Conservation (phyloP, 2,329 filamentous ascomycete genomes). For the Orbilia blumenaviensis region DNA sequence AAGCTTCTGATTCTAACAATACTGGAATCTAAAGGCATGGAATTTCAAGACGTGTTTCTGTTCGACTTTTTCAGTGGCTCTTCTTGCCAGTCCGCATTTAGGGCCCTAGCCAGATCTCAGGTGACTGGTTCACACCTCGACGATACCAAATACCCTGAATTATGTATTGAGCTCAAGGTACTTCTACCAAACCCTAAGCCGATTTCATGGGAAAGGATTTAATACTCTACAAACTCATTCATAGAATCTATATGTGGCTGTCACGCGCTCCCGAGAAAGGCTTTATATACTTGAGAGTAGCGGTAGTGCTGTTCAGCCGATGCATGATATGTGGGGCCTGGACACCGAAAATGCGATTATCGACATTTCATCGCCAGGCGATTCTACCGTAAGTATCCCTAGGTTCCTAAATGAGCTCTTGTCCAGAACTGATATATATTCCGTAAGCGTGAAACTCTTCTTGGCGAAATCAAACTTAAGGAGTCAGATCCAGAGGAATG, state of each 20-base stretch:
- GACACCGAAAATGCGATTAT: not conserved
- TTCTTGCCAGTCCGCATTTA: conserved; percentile 3
- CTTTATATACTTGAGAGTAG: conserved; percentile 20
- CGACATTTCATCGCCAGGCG: not conserved
- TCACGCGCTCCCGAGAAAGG: conserved; percentile 21
- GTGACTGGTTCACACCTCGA: not conserved
- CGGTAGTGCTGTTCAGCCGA: not conserved
- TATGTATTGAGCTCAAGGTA: conserved; percentile 27
- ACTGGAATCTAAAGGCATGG: conserved; percentile 60
- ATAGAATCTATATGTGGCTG: conserved; percentile 35
- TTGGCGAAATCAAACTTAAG: conserved; percentile 2
- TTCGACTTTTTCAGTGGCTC: conserved; percentile 58
- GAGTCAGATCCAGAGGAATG: conserved; percentile 8
- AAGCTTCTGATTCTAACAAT: conserved; percentile 59
- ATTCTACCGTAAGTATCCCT: conserved; percentile 5
- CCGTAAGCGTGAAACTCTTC: not conserved
- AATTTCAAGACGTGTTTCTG: conserved; percentile 60
- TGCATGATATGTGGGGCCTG: conserved; percentile 19
- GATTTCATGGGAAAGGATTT: not conserved
- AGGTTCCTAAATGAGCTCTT: not conserved
- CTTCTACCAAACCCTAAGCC: not conserved
- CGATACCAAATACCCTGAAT: conserved; percentile 13
- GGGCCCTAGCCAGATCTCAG: conserved; percentile 29
- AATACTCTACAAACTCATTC: not conserved
- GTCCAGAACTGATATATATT: not conserved